Evolutionary conservation across 2,329 filamentous ascomycete genomes (phyloP).

Genomic region (Colletotrichum viniferum): DNA sequence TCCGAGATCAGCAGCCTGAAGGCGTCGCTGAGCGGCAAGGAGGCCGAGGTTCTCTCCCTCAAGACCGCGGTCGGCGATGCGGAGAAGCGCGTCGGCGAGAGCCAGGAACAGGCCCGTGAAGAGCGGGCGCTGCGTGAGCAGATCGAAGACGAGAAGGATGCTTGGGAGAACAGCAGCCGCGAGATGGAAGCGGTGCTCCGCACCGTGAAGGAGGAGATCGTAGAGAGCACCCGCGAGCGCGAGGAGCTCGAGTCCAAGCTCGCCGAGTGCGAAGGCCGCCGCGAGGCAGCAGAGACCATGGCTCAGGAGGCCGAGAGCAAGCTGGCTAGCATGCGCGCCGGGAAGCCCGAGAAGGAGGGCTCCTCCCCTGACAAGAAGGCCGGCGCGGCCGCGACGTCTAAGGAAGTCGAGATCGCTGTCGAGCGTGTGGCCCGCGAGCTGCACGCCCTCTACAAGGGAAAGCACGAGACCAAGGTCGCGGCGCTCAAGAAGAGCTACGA

Average conservation of each 20-base stretch:
- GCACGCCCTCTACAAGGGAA: slow-evolving; percentile 92
- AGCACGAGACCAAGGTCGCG: slow-evolving; percentile 95
- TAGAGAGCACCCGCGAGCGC: slow-evolving; percentile 77
- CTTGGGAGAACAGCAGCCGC: slow-evolving; percentile 82
- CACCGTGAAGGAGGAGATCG: slow-evolving; percentile 81
- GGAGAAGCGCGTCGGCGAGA: slow-evolving; percentile 88
- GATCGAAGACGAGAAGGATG: slow-evolving; percentile 74
- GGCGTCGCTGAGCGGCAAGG: slow-evolving; percentile 88
- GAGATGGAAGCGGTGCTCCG: slow-evolving; percentile 86
- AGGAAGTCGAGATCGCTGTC: slow-evolving; percentile 82
- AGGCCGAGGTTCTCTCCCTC: slow-evolving; percentile 86
- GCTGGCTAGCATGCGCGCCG: slow-evolving; percentile 74
- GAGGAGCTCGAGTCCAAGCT: slow-evolving; percentile 78
- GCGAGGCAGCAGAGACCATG: slow-evolving; percentile 76
- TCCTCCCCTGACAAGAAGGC: slow-evolving; percentile 44
- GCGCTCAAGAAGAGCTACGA: slow-evolving; percentile 88
- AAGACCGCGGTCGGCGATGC: slow-evolving; percentile 89
- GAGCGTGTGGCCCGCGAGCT: slow-evolving; percentile 94
- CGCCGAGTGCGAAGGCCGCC: slow-evolving; percentile 76
- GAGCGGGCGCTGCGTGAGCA: slow-evolving; percentile 74
- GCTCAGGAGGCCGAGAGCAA: slow-evolving; percentile 78
- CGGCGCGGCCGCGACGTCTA: slow-evolving; percentile 34
- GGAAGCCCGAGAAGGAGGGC: slow-evolving; percentile 47
- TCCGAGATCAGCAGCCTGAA: slow-evolving; percentile 95
- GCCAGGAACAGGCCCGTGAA: slow-evolving; percentile 82